Evolutionary conservation across 192 early-diverging fungal genomes (phyloP).

Genomic region (Haplosporangium gracile): DNA sequence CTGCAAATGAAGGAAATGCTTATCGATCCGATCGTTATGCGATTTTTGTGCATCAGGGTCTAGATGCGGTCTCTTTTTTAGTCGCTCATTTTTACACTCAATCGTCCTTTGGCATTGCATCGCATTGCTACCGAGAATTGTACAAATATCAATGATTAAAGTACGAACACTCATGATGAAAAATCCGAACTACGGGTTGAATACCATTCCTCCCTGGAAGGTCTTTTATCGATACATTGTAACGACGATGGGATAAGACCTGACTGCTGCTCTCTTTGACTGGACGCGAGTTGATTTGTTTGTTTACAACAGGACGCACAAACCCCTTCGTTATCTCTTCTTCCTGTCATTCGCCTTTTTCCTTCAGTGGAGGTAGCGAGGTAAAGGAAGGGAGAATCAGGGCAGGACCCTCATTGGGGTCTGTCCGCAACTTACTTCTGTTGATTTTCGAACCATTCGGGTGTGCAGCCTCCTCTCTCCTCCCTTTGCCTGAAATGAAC

Average conservation of each 20-base stretch:
- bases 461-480: no score
- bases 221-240: no score
- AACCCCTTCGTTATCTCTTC: no score
- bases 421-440: background rate
- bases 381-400: background rate
- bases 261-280: no score
- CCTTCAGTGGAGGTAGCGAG: background rate
- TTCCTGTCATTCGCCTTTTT: background rate
- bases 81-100: background rate
- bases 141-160: background rate
- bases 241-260: no score
- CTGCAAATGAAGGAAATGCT: background rate
- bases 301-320: no score
- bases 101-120: background rate
- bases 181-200: no score
- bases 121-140: background rate
- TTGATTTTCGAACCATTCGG: no score
- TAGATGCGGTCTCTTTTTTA: background rate
- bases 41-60: background rate
- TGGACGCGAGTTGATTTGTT: no score
- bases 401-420: background rate
- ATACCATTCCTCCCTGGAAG: no score
- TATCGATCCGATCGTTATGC: slow-evolving; percentile 1
- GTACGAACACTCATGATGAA: background rate
- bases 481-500: no score